phyloP scores from a whole-genome alignment of 305 asterid species.

The Fraxinus floribunda region DNA sequence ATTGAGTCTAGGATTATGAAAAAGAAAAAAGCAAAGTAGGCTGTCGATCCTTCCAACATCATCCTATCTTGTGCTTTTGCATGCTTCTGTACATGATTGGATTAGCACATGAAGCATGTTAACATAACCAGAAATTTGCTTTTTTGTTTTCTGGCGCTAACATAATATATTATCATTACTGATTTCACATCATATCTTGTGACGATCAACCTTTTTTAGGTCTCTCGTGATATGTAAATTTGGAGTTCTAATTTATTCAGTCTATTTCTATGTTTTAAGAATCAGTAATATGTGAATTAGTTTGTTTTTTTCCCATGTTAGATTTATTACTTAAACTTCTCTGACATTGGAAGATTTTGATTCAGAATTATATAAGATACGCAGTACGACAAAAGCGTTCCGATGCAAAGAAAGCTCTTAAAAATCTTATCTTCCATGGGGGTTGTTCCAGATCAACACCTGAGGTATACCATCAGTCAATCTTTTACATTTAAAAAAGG shows the following conservation, averaged over 20 bases:
- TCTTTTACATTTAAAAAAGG: background rate
- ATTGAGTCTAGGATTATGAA: background rate
- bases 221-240: background rate
- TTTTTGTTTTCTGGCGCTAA: background rate
- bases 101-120: background rate
- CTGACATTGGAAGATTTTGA: constrained; percentile 21
- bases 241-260: background rate
- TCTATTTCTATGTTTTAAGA: background rate
- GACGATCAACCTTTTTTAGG: background rate
- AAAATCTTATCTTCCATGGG: constrained; percentile 46
- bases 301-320: background rate
- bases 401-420: constrained; percentile 67
- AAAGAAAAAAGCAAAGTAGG: background rate
- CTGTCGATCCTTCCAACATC: background rate
- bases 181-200: background rate
- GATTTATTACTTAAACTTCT: constrained; percentile 1
- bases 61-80: background rate
- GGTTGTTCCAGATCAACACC: constrained; percentile 40
- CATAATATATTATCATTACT: constrained; percentile 5
- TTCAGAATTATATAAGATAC: constrained; percentile 57
- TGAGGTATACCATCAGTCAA: constrained; percentile 46
- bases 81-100: background rate
- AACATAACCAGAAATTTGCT: background rate
- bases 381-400: constrained; percentile 67
- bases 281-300: background rate